Evolutionary conservation across 805 yeast genomes (phyloP), one percentile per base, ranked within the genome.

Genomic region (Barnettozyma californica): DNA sequence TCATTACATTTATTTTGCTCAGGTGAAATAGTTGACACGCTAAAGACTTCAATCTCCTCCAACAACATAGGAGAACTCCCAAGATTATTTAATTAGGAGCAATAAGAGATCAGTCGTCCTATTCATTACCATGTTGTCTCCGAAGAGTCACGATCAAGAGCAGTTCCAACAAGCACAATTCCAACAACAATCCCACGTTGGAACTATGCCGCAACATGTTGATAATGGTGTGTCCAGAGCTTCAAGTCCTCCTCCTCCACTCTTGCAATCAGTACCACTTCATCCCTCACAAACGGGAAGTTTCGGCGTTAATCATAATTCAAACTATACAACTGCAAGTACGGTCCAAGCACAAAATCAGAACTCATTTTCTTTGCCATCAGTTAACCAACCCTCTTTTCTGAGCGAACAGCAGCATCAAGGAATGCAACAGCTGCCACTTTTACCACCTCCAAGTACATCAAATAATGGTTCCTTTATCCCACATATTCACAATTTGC

Each of bases 351-450:
- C 27, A 19, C 21, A 34, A 14, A 33, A 26, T 31, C 36, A 39
- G 9, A 38, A 27, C 11, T 49, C 51, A 2, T 51, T 49, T 16
- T 52, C 54, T 16, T 16, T 53, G 40, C 52, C 54, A 33, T 41
- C 58, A 18, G 52, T 44, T 4, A 46, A 41, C 14, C 51, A 38
- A 16, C 8, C 31, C 7, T 29, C 33, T 8, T 29, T 36, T 16
- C 3, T 27, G 21, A 7, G 16, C 25, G 44, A 29, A 18, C 39
- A 41, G 18, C 25, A 23, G 10, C 43, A 31, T 18, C 46, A 47
- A 26, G 41, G 36, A 23, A 14, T 18, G 14, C 38, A 33, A 16
- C 29, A 39, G 19, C 23, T 31, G 26, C 41, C 26, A 26, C 26
- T 21, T 27, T 18, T 31, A n/a, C 29, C 3, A 7, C 41, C 27